phyloP scores from a whole-genome alignment of 2,329 filamentous ascomycete species.

The Chaetomiaceae sp. region DNA sequence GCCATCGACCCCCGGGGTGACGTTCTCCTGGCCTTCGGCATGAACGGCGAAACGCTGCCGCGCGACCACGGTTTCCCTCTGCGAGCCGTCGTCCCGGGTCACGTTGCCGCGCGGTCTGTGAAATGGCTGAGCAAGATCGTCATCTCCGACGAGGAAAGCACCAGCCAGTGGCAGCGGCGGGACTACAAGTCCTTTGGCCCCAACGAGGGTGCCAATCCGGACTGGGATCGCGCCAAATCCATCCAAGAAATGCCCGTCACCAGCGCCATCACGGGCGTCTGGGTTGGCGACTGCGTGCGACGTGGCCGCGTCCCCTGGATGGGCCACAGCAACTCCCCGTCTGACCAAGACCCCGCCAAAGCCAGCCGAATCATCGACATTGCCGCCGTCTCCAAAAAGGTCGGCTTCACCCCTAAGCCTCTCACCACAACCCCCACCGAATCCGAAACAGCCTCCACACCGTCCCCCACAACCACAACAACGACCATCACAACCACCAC shows the following conservation, averaged over 20 bases:
- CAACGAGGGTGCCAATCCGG: slow-evolving; percentile 51
- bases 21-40: slow-evolving; percentile 61
- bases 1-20: slow-evolving; percentile 57
- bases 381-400: slow-evolving; percentile 18
- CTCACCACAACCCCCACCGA: not conserved
- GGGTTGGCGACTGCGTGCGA: slow-evolving; percentile 36
- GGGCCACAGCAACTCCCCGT: not conserved
- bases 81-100: slow-evolving; percentile 57
- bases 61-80: slow-evolving; percentile 63
- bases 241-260: slow-evolving; percentile 68
- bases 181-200: slow-evolving; percentile 68
- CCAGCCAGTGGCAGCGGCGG: slow-evolving; percentile 59
- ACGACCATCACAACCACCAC: too few relatives aligned
- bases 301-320: slow-evolving; percentile 22
- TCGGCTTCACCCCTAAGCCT: slow-evolving; percentile 19
- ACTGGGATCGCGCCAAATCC: slow-evolving; percentile 58
- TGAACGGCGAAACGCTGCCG: slow-evolving; percentile 61
- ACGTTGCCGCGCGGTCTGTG: slow-evolving; percentile 62
- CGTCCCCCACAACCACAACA: too few relatives aligned
- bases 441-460: not conserved
- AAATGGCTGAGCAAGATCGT: slow-evolving; percentile 65
- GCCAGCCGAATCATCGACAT: slow-evolving; percentile 19
- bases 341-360: not conserved
- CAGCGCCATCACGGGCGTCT: slow-evolving; percentile 56
- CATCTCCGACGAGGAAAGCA: slow-evolving; percentile 61